These are phyloP conservation scores for Leavenworthia alabamica DNA, from an alignment of 345 rosid species.

Conservation along the genomic window DNA sequence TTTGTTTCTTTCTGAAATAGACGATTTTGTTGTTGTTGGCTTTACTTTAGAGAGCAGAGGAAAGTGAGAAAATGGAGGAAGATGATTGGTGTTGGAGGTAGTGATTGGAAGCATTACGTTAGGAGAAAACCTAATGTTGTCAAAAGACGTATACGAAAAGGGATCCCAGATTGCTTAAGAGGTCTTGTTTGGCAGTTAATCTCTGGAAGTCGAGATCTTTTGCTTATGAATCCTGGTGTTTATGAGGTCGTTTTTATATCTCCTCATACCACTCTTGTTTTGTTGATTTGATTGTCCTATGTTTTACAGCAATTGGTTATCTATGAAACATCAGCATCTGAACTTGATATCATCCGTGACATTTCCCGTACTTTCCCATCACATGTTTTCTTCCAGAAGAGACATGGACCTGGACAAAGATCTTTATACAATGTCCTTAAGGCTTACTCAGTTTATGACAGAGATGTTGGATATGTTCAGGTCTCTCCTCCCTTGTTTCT, in stretches of 20 bases:
- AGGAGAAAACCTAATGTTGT: constrained; percentile 86
- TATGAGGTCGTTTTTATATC: constrained; percentile 52
- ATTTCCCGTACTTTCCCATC: constrained; percentile 96
- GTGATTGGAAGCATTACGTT: constrained; percentile 95
- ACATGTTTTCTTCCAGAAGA: constrained; percentile 96
- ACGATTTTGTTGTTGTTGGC: constrained; percentile 10
- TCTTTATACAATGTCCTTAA: constrained; percentile 90
- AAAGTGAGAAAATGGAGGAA: constrained; percentile 91
- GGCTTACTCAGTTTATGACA: constrained; percentile 93
- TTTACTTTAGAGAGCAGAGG: constrained; percentile 78
- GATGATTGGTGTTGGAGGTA: constrained; percentile 97
- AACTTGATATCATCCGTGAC: constrained; percentile 89
- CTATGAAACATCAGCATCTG: constrained; percentile 92
- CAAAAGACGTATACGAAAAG: constrained; percentile 75
- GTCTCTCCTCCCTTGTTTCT: constrained; percentile 27
- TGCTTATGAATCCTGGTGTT: constrained; percentile 94
- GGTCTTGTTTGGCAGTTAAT: constrained; percentile 99
- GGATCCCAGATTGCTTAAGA: constrained; percentile 93
- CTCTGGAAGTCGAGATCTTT: constrained; percentile 89
- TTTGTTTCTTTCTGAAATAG: not conserved
- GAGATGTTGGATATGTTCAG: constrained; percentile 99
- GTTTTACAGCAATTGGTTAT: constrained; percentile 94
- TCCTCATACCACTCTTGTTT: not conserved
- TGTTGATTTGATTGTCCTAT: constrained; percentile 1
- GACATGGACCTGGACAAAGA: constrained; percentile 99